Percentiles rank a stretch among this genome's conserved stretches.
Conservation (phyloP, 2,329 filamentous ascomycete genomes). For the Pseudocercospora ulei region DNA sequence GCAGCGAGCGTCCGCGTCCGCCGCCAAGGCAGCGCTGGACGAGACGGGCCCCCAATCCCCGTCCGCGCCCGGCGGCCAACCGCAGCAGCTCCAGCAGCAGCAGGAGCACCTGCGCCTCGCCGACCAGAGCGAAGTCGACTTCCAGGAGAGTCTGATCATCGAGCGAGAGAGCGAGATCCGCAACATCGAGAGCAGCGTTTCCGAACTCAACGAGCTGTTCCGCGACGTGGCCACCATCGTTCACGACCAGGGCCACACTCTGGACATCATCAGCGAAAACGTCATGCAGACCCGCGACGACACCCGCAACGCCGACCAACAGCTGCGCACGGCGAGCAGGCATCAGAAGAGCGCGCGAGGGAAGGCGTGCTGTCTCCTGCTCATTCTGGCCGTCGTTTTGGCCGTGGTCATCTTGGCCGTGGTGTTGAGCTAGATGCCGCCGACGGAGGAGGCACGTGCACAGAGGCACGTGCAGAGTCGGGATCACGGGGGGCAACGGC, state of each 20-base stretch:
- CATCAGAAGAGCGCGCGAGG: conserved; percentile 94
- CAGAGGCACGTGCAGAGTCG: background rate
- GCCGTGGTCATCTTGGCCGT: conserved; percentile 83
- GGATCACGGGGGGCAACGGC: no score
- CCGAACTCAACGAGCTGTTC: conserved; percentile 92
- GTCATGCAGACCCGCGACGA: conserved; percentile 73
- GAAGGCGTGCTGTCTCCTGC: conserved; percentile 82
- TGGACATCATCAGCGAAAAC: conserved; percentile 81
- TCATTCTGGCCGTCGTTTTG: conserved; percentile 80
- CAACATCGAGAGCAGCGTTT: conserved; percentile 93
- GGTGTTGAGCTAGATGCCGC: conserved; percentile 52
- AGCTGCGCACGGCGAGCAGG: conserved; percentile 72
- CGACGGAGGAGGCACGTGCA: background rate
- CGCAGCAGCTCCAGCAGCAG: conserved; percentile 44
- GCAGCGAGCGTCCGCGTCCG: conserved; percentile 73
- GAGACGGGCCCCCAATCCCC: conserved; percentile 34
- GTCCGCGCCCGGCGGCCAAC: conserved; percentile 44
- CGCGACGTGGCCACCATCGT: conserved; percentile 97
- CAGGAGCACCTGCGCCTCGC: conserved; percentile 68
- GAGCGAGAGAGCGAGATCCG: conserved; percentile 95
- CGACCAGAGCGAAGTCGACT: conserved; percentile 89
- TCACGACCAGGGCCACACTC: conserved; percentile 77
- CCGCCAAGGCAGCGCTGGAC: conserved; percentile 67
- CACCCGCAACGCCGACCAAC: conserved; percentile 73
- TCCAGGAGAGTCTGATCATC: conserved; percentile 88